Evolutionary conservation across 2,329 filamentous ascomycete genomes (phyloP), one percentile per base, ranked within the genome.

Genomic region (Fusarium mangiferae): DNA sequence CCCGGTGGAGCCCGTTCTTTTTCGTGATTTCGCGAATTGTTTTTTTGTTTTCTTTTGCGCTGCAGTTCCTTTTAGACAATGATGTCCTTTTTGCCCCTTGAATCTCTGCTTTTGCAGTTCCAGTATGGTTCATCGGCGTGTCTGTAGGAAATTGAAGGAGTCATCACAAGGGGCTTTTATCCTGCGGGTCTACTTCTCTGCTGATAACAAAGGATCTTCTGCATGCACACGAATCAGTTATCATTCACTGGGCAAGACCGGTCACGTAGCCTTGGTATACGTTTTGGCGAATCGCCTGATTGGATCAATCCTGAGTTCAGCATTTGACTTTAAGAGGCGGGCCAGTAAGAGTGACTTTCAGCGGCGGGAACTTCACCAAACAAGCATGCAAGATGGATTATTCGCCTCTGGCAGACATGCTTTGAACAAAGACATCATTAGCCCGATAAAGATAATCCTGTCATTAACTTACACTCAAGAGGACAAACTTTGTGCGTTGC

Each of bases 1-100:
- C 83, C 81, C 83, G 83, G 83, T 81, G 66, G 70, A 72, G 70
- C 70, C 70, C 70, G 10, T 18, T 3, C 3, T 57, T 71, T 62
- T 46, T 14, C 20, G 7, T 17, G 2, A 6, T 12, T 22, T 11
- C 7, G 2, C 4, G 1, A 3, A 9, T 30, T 7, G 2, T 11
- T 5, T 7, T 7, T 28, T 56, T 20, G 7, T 33, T 5, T n/a
- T 17, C 2, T 38, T 15, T 9, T 3, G 15, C 6, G 20, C 5
- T 17, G 3, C 5, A 28, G 3, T 22, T 6, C 8, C 13, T 14
- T 7, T 28, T 12, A 0, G 8, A 12, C 1, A 49, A 9, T 15
- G 10, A 13, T 7, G 5, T 13, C 7, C 7, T 18, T n/a, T 13
- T 14, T 28, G 2, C 4, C 9, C 22, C 15, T 12, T 42, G 8